Evolutionary conservation across 805 yeast genomes (phyloP), one percentile per base, ranked within the genome.

Genomic region (Metschnikowia lachancei): DNA sequence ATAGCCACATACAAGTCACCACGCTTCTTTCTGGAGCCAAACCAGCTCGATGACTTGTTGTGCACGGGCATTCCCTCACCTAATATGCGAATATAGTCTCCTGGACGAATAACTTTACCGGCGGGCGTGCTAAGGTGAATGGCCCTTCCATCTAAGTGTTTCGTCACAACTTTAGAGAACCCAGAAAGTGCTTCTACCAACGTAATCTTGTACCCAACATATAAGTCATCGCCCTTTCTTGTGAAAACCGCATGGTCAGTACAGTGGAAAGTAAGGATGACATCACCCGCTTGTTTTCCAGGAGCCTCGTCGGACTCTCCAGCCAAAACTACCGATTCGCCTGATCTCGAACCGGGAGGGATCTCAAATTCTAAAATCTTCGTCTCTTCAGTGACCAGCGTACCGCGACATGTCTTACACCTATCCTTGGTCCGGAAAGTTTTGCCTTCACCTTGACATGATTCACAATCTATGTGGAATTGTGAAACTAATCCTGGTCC

Each of bases 151-250:
- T 94, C 98, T 45, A 91, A 73, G 52, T 88, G 94, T 53, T 78
- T 78, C 9, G 85, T 67, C 2, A 89, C 70, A 11, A 78, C 75
- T 42, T 78, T 76, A 22, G 82, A 70, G 57, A 91, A 85, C 2
- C 98, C 98, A 49, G 88, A 78, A n/a, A 92, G 70, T 0, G 97
- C 83, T 54, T 92, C 98, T 12, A 80, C 80, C 42, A 92, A 69
- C 2, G 95, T 73, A 33, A 92, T 78, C 7, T 69, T 70, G 33
- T 82, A 65, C 24, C 74, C 69, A 2, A 87, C 75, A 54, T 78
- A 79, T 41, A 94, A 66, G 62, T 91, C 92, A 51, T 80, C 64
- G 8, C 80, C 84, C 35, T 74, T 72, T 45, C 94, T 73, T 32
- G 66, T 67, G 57, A 89, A 83, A 1, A 54, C 57, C 1, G 66